Evolutionary conservation across 495 filamentous ascomycete species (phyloP), one percentile per base, ranked within the genome.

Genomic region (Chlorociboria aeruginascens): DNA sequence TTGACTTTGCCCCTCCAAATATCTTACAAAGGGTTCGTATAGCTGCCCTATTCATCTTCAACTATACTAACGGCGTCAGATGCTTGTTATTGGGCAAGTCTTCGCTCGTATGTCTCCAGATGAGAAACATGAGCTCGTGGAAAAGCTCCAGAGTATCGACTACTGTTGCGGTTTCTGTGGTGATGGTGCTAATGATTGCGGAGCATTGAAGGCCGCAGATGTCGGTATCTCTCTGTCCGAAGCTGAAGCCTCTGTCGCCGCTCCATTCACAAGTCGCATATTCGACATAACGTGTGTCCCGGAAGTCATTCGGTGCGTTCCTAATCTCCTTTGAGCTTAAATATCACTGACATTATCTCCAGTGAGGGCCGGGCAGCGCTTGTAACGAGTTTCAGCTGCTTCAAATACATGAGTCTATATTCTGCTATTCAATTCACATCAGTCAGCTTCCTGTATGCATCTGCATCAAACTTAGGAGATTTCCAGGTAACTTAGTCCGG

Each of bases 341-440:
- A 8, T 12, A 31, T 33, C 14, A 40, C 41, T 57, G 12, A 59
- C 16, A 32, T 11, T 42, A 3, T 54, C 13, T 37, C 25, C 50
- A 85, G 85, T 25, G 93, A 99, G 70, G 93, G 93, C 4, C 81
- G 93, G 50, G 90, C 90, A 38, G 84, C 93, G 40, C 72, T 99
- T 13, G 89, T 96, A 7, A 99, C 93, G 28, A 96, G 89, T 61
- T 99, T 99, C 67, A 94, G 86, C 66, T 99, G 93, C 69, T 99
- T 99, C 70, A 99, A 99, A 65, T 99, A 89, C 63, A 99, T 99
- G 93, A 95, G 87, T 58, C 67, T 99, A 50, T 99, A 99, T 66
- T 96, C 90, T 4, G 92, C 92, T 6, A 99, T 99, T 44, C 93
- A 99, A 65, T 99, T 99, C 69, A 93, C 87, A n/a, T 83, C 88